Percentiles rank a stretch among this genome's conserved stretches.
These are phyloP conservation scores for Mycena amicta DNA, from an alignment of 768 basidiomycete species.

Conservation along the genomic window DNA sequence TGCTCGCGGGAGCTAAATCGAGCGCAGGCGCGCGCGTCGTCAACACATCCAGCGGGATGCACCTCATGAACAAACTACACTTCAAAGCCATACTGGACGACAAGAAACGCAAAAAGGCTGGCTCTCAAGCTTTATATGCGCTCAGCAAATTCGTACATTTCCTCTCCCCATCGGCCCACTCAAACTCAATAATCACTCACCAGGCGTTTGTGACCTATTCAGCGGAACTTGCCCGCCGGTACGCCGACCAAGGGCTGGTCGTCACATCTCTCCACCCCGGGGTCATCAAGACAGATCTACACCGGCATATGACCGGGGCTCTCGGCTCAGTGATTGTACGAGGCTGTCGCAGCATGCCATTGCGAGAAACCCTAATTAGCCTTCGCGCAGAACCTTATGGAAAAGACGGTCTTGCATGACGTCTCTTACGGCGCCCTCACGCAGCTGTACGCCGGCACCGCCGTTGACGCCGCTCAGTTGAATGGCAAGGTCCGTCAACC, in stretches of 20 bases:
- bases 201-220: conserved; percentile 46
- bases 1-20: conserved; percentile 25
- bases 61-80: conserved; percentile 23
- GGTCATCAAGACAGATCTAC: conserved; percentile 29
- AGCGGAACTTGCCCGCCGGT: conserved; percentile 45
- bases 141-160: conserved; percentile 28
- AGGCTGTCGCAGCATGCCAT: no score
- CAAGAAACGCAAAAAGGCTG: conserved; percentile 23
- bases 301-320: conserved; percentile 24
- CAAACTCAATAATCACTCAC: not conserved
- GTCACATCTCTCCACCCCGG: conserved; percentile 48
- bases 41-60: conserved; percentile 27
- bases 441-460: conserved; percentile 29
- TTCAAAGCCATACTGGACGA: conserved; percentile 30
- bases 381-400: conserved; percentile 12
- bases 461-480: conserved; percentile 22
- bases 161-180: not conserved
- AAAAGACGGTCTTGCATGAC: conserved; percentile 16
- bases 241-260: conserved; percentile 46
- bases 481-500: conserved; percentile 29
- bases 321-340: conserved; percentile 17
- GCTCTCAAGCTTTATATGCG: conserved; percentile 15
- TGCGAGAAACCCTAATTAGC: not conserved
- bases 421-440: conserved; percentile 28
- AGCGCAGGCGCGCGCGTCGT: conserved; percentile 32